phyloP scores from a whole-genome alignment of 163 green algal species.

The Scenedesmus sp. region DNA sequence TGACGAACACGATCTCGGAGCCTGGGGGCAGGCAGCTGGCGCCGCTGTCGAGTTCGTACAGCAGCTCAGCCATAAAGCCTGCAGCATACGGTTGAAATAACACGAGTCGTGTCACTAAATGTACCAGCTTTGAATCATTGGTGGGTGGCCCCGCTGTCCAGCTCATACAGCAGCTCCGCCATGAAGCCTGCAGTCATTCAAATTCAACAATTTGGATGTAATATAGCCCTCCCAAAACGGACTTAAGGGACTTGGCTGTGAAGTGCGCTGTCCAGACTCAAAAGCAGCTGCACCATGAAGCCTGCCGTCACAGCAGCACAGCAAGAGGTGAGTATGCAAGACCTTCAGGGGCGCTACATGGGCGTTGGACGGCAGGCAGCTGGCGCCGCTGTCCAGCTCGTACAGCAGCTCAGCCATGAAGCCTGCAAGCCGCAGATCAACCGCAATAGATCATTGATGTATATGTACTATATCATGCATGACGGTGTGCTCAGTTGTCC shows the following conservation, averaged over 20 bases:
- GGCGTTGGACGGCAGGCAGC: slow-evolving; percentile 8
- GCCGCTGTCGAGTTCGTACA: slow-evolving; percentile 27
- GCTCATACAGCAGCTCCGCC: slow-evolving; percentile 16
- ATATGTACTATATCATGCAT: too few species aligned
- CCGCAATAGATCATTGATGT: too few species aligned
- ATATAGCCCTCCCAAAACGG: too few species aligned
- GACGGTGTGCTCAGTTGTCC: background rate
- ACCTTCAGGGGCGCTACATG: too few species aligned
- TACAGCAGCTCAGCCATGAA: slow-evolving; percentile 45
- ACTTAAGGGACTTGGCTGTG: too few species aligned
- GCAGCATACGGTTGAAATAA: background rate
- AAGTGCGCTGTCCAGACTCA: too few species aligned
- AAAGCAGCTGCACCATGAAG: too few species aligned
- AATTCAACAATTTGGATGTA: too few species aligned
- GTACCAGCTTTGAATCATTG: too few species aligned
- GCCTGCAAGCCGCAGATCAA: background rate
- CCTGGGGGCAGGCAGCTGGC: slow-evolving; percentile 27
- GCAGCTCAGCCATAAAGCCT: slow-evolving; percentile 43
- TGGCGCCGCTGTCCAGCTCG: slow-evolving; percentile 9
- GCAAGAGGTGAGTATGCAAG: too few species aligned
- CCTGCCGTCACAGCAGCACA: too few species aligned
- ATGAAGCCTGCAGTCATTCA: slow-evolving; percentile 6
- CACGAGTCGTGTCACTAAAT: too few species aligned
- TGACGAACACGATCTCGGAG: slow-evolving; percentile 60
- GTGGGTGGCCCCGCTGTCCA: background rate